These are phyloP conservation scores for Rutstroemia sp. DNA, from an alignment of 2,329 filamentous ascomycete species.

Conservation along the genomic window DNA sequence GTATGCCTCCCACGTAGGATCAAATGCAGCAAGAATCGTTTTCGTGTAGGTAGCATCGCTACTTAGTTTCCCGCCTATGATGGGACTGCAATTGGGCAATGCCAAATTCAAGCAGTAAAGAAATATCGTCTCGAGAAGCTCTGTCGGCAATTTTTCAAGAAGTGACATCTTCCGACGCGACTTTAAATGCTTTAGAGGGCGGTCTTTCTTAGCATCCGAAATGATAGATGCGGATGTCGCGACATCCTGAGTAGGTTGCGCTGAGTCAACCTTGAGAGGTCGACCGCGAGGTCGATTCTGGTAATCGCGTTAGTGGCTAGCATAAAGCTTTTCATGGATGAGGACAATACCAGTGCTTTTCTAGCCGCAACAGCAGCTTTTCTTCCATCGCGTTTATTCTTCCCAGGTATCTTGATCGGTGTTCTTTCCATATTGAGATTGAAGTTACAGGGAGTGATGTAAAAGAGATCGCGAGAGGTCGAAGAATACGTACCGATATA, in stretches of 20 bases:
- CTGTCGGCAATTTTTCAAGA: conserved; percentile 27
- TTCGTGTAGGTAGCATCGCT: conserved; percentile 20
- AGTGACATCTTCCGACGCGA: conserved; percentile 23
- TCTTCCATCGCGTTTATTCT: conserved; percentile 18
- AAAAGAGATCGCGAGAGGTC: neutral
- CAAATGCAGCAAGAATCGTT: conserved; percentile 23
- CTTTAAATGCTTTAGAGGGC: conserved; percentile 23
- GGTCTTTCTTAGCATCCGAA: conserved; percentile 9
- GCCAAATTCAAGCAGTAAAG: conserved; percentile 24
- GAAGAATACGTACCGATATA: too few species aligned
- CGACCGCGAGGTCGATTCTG: conserved; percentile 16
- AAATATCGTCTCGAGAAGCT: conserved; percentile 27
- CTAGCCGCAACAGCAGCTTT: conserved; percentile 19
- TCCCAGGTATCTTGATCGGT: conserved; percentile 27
- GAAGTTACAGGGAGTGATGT: neutral
- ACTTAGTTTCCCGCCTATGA: conserved; percentile 26
- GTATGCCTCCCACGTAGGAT: conserved; percentile 20
- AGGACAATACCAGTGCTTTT: conserved; percentile 18
- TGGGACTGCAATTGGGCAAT: conserved; percentile 25
- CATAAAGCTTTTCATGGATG: neutral
- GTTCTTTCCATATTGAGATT: conserved; percentile 22
- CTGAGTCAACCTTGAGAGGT: conserved; percentile 12
- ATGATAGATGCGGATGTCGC: neutral
- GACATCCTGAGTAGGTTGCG: neutral
- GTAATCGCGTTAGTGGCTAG: neutral